Conservation (phyloP, 2,329 filamentous ascomycete genomes). For the Bipolaris gigantea region DNA sequence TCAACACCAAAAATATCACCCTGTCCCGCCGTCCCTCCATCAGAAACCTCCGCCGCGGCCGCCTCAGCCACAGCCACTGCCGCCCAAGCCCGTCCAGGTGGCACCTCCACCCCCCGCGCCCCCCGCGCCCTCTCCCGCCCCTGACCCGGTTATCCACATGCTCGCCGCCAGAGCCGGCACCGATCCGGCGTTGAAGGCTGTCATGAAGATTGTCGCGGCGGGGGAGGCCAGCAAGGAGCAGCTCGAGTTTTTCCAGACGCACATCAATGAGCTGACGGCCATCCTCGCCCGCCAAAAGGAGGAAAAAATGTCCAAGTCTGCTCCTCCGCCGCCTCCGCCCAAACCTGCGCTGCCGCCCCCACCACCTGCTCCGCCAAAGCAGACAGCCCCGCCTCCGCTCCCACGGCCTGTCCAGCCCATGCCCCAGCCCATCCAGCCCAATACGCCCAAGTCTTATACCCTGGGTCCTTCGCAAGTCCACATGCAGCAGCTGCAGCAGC, state of each 20-base stretch:
- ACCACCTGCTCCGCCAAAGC: conserved; percentile 14
- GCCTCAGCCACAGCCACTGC: conserved; percentile 15
- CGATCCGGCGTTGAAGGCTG: conserved; percentile 70
- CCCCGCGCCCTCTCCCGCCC: conserved; percentile 47
- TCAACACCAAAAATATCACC: conserved; percentile 32
- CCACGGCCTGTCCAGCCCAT: conserved; percentile 19
- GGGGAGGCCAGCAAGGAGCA: conserved; percentile 72
- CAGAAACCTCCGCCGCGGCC: conserved; percentile 35
- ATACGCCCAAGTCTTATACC: conserved; percentile 10
- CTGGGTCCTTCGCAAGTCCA: conserved; percentile 8
- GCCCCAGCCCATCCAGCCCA: conserved; percentile 16
- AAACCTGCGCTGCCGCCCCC: conserved; percentile 16
- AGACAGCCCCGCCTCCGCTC: conserved; percentile 17
- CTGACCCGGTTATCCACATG: conserved; percentile 80
- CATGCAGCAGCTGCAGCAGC: conserved; percentile 27
- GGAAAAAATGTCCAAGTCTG: conserved; percentile 26
- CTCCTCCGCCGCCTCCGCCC: conserved; percentile 20
- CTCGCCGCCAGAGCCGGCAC: conserved; percentile 74
- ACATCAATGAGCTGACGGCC: conserved; percentile 77
- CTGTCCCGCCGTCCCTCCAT: conserved; percentile 14
- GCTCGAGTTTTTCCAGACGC: conserved; percentile 73
- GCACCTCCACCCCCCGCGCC: conserved; percentile 25
- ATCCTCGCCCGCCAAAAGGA: conserved; percentile 49
- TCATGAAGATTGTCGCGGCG: conserved; percentile 82
- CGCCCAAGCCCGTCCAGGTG: conserved; percentile 34